phyloP scores from a whole-genome alignment of 2,329 filamentous ascomycete species.

The Pseudogymnoascus sp. region DNA sequence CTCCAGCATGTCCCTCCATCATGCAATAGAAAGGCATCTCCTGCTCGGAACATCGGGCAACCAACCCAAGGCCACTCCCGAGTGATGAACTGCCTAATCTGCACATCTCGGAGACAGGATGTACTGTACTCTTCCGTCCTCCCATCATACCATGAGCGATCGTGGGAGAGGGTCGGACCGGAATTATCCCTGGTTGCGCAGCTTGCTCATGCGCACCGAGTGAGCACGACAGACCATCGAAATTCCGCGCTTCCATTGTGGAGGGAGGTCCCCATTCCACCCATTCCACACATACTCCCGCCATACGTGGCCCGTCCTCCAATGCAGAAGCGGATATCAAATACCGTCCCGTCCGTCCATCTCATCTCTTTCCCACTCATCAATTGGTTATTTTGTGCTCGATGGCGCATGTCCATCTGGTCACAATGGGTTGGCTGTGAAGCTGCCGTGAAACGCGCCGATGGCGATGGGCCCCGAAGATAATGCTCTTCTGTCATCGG shows the following conservation, averaged over 20 bases:
- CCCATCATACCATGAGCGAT: background rate
- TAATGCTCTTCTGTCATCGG: background rate
- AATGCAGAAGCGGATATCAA: background rate
- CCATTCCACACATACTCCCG: background rate
- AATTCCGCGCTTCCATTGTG: constrained; percentile 9
- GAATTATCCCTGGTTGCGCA: constrained; percentile 1
- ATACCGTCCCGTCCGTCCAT: background rate
- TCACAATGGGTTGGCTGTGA: background rate
- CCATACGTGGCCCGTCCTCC: constrained; percentile 1
- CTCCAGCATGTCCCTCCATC: background rate
- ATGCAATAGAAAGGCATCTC: background rate
- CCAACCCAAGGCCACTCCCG: background rate
- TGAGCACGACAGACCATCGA: constrained; percentile 2
- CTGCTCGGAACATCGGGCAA: background rate
- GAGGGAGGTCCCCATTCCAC: background rate
- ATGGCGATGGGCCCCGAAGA: background rate
- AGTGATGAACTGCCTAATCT: constrained; percentile 2
- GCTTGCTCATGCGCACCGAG: background rate
- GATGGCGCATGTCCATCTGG: background rate
- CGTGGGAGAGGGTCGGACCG: background rate
- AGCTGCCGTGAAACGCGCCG: background rate
- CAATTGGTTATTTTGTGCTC: background rate
- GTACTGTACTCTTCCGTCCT: background rate
- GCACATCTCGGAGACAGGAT: background rate
- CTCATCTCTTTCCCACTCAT: background rate